phyloP scores from a whole-genome alignment of 2,329 filamentous ascomycete species.

The Phialocephala subalpina region DNA sequence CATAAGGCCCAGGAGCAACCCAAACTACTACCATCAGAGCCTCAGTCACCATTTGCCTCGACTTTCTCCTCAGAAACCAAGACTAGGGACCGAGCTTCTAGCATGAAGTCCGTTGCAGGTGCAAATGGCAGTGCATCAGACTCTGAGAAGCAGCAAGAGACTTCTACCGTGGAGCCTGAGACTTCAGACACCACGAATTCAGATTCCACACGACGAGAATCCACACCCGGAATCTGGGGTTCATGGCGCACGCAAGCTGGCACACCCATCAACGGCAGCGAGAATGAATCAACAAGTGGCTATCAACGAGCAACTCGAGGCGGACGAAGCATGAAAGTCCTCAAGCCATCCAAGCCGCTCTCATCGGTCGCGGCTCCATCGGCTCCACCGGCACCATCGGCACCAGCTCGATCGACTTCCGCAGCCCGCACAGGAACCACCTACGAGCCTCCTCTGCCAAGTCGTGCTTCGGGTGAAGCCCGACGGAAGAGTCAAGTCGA shows the following conservation, averaged over 20 bases:
- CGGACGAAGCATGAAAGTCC: conserved; percentile 84
- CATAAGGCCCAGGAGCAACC: conserved; percentile 23
- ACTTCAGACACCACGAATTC: conserved; percentile 24
- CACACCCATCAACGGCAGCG: conserved; percentile 33
- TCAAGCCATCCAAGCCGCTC: conserved; percentile 77
- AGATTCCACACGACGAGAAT: conserved; percentile 50
- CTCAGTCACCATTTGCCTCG: conserved; percentile 30
- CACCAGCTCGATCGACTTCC: conserved; percentile 41
- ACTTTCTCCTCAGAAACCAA: conserved; percentile 26
- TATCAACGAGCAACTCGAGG: conserved; percentile 75
- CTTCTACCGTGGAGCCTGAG: conserved; percentile 22
- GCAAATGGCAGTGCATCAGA: conserved; percentile 31
- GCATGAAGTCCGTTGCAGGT: conserved; percentile 27
- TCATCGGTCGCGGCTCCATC: conserved; percentile 59
- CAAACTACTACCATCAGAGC: conserved; percentile 22
- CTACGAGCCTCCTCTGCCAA: conserved; percentile 57
- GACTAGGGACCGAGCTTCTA: conserved; percentile 26
- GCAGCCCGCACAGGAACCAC: conserved; percentile 58
- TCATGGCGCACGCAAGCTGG: conserved; percentile 69
- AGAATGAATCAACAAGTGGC: conserved; percentile 51
- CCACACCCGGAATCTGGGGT: conserved; percentile 69
- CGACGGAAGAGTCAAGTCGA: conserved; percentile 61
- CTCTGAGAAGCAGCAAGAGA: conserved; percentile 32
- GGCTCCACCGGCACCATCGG: conserved; percentile 49
- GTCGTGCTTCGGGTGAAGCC: conserved; percentile 55